Conservation (phyloP, 192 early-diverging fungal species). For the Globomyces pollinis-pini region DNA sequence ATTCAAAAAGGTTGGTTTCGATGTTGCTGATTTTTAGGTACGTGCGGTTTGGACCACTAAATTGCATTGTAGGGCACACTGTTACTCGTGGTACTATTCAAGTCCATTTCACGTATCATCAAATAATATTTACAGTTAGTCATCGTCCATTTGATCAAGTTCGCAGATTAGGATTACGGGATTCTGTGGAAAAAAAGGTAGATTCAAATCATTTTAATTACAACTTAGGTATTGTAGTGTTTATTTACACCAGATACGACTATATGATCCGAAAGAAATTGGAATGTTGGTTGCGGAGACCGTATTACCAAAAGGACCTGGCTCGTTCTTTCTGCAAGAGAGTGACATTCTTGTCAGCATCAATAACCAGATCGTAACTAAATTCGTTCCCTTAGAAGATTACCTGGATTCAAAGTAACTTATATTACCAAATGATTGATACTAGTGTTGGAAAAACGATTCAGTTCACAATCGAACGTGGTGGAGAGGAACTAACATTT, state of each 20-base stretch:
- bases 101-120: slow-evolving; percentile 62
- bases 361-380: slow-evolving; percentile 66
- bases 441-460: slow-evolving; percentile 49
- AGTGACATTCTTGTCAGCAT: slow-evolving; percentile 67
- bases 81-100: slow-evolving; percentile 65
- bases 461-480: slow-evolving; percentile 58
- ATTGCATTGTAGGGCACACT: slow-evolving; percentile 7
- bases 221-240: no score
- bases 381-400: slow-evolving; percentile 72
- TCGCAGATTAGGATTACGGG: slow-evolving; percentile 57
- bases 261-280: slow-evolving; percentile 56
- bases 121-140: no score
- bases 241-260: no score
- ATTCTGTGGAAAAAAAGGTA: slow-evolving; percentile 55
- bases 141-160: slow-evolving; percentile 74
- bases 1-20: slow-evolving; percentile 41
- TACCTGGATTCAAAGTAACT: slow-evolving; percentile 51
- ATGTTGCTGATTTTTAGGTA: slow-evolving; percentile 32
- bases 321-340: slow-evolving; percentile 58
- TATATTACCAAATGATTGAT: background rate
- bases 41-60: slow-evolving; percentile 24
- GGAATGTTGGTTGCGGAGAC: slow-evolving; percentile 72
- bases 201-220: no score
- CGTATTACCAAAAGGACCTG: slow-evolving; percentile 68
- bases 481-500: slow-evolving; percentile 57